Conservation (phyloP, 202 grass and related monocot genomes). For the Digitaria exilis region DNA sequence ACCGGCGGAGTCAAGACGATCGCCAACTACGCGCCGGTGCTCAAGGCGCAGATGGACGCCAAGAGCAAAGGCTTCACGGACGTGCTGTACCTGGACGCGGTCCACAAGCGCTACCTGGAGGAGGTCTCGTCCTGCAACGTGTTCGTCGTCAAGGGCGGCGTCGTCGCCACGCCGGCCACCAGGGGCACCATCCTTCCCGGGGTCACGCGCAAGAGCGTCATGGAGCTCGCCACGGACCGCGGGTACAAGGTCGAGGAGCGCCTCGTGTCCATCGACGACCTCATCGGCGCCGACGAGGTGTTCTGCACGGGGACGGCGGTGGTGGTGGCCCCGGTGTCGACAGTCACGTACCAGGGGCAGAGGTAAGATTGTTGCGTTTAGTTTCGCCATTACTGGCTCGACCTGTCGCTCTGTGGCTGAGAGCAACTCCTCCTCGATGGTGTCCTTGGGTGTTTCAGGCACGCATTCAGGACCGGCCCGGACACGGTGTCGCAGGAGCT, state of each 20-base stretch:
- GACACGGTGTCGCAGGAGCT: slow-evolving; percentile 58
- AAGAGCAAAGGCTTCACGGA: slow-evolving; percentile 80
- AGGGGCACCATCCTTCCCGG: slow-evolving; percentile 83
- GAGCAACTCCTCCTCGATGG: background rate
- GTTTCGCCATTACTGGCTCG: background rate
- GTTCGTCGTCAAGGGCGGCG: slow-evolving; percentile 75
- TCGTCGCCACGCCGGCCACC: slow-evolving; percentile 65
- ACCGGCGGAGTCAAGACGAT: slow-evolving; percentile 93
- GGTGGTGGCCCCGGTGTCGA: slow-evolving; percentile 69
- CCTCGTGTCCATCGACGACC: slow-evolving; percentile 65
- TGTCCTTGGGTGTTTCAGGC: slow-evolving; percentile 40
- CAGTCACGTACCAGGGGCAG: slow-evolving; percentile 60
- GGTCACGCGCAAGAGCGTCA: slow-evolving; percentile 91
- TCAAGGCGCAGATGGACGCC: slow-evolving; percentile 68
- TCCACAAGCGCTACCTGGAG: slow-evolving; percentile 78
- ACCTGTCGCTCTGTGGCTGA: background rate
- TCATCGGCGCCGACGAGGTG: slow-evolving; percentile 71
- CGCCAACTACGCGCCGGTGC: slow-evolving; percentile 90
- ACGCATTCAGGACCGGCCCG: slow-evolving; percentile 66
- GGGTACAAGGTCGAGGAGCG: slow-evolving; percentile 84
- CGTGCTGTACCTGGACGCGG: slow-evolving; percentile 84
- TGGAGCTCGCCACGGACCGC: slow-evolving; percentile 66
- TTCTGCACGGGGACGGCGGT: slow-evolving; percentile 92
- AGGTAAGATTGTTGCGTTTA: slow-evolving; percentile 51
- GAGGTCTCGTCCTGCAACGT: slow-evolving; percentile 94